Base-by-base conservation (phyloP, 768 basidiomycete species). In the Thelephora aurantiotincta region DNA sequence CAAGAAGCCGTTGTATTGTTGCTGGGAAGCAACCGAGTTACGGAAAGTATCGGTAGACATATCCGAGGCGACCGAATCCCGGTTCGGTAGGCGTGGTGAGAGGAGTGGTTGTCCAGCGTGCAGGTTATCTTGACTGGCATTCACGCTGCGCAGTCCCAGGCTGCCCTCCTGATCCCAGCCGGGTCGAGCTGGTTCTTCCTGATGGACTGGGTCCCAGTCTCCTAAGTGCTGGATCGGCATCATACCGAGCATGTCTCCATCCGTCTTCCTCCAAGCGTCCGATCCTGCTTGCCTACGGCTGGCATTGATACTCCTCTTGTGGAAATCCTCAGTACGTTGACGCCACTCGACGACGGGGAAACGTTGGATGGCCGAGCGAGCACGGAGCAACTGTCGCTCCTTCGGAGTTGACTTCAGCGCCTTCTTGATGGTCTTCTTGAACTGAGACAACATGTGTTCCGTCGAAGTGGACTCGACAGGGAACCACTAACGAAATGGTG, bases 321-420 rank as follows among this genome's bases (percentile, higher is more conserved):
- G 92, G 72, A 94, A 88, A 62, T 94, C 92, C 65, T 96, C 92
- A 71, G 81, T 86, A 44, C 87, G 78, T 61, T 94, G 91, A 58
- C 92, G 85, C 92, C 92, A 96, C 67, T 96, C 91, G 26, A 96
- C 86, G 48, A 96, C 92, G 4, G 92, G 92, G 84, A 96, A 96
- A 57, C 92, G 87, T 58, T 94, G 92, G 3, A 96, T 75, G 14
- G 91, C 92, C 13, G 92, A 94, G 36, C 92, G 78, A 38, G 92
- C 92, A 59, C 91, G 87, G 20, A 96, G 74, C 56, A 94, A 80
- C 6, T 91, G 89, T 47, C 92, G 82, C 55, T 94, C 92, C 62
- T 93, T 83, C 56, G 88, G 76, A 0, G 82, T 79, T 6, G 92
- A 93, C 65, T 85, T 93, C 52, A 96, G 67, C 4, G 92, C 92